These are phyloP conservation scores for Botryotinia narcissicola DNA, from an alignment of 2,329 filamentous ascomycete genomes.

Conservation along the genomic window DNA sequence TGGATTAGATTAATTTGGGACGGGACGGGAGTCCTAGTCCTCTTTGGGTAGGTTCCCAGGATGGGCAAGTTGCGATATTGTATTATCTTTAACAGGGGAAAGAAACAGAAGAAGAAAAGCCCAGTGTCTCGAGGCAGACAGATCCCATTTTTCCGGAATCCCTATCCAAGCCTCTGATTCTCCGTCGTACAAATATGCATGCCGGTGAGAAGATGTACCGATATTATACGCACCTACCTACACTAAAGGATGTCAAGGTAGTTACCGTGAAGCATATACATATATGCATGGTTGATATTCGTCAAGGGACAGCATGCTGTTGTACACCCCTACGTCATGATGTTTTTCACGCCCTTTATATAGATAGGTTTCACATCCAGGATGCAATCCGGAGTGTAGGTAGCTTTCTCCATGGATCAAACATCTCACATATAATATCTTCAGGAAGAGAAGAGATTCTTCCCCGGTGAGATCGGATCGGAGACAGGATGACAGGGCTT, in stretches of 20 bases:
- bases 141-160: neutral
- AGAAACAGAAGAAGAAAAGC: neutral
- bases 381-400: neutral
- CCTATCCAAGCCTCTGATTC: neutral
- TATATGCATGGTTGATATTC: neutral
- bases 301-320: neutral
- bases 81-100: neutral
- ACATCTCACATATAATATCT: neutral
- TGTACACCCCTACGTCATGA: neutral
- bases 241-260: neutral
- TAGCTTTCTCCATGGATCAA: neutral
- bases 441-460: neutral
- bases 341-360: neutral
- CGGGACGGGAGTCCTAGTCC: neutral
- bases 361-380: neutral
- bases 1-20: neutral
- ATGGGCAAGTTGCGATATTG: neutral
- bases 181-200: neutral
- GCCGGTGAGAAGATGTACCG: neutral
- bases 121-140: neutral
- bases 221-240: neutral
- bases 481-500: slow-evolving; percentile 1
- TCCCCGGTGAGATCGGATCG: neutral
- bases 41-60: neutral
- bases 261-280: neutral